Percentiles rank a stretch among this genome's conserved stretches.
phyloP scores from a whole-genome alignment of 805 yeast genomes.

The Geotrichum ghanense region DNA sequence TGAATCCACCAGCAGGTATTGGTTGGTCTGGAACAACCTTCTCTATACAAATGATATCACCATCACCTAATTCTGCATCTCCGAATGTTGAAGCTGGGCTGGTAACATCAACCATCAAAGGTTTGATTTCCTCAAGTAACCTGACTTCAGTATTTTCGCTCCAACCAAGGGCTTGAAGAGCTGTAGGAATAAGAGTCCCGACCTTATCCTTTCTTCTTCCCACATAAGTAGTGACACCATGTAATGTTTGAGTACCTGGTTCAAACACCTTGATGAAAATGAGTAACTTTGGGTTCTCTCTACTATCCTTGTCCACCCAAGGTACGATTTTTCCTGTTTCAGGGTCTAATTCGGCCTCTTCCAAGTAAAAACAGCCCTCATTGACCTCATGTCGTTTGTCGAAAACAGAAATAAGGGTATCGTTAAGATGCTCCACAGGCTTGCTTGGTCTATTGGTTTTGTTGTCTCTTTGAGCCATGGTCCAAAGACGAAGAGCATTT shows the following conservation, averaged over 20 bases:
- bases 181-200: constrained; percentile 20
- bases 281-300: constrained; percentile 8
- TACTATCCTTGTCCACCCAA: constrained; percentile 3
- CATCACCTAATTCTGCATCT: constrained; percentile 24
- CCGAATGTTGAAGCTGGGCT: constrained; percentile 18
- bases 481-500: constrained; percentile 43
- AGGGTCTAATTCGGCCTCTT: constrained; percentile 29
- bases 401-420: constrained; percentile 38
- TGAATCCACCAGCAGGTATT: constrained; percentile 8
- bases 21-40: constrained; percentile 11
- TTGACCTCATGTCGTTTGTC: constrained; percentile 19
- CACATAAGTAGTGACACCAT: constrained; percentile 52
- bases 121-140: constrained; percentile 26
- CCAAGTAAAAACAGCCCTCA: constrained; percentile 3
- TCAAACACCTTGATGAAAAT: constrained; percentile 56
- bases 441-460: constrained; percentile 55
- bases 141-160: constrained; percentile 15
- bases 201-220: constrained; percentile 39
- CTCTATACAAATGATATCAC: constrained; percentile 29
- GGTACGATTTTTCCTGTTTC: constrained; percentile 7
- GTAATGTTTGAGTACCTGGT: constrained; percentile 36
- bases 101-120: constrained; percentile 24
- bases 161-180: constrained; percentile 21
- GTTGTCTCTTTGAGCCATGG: constrained; percentile 56
- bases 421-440: constrained; percentile 22